Evolutionary conservation across 2,329 filamentous ascomycete genomes (phyloP).

Genomic region (Cytospora chrysosperma): DNA sequence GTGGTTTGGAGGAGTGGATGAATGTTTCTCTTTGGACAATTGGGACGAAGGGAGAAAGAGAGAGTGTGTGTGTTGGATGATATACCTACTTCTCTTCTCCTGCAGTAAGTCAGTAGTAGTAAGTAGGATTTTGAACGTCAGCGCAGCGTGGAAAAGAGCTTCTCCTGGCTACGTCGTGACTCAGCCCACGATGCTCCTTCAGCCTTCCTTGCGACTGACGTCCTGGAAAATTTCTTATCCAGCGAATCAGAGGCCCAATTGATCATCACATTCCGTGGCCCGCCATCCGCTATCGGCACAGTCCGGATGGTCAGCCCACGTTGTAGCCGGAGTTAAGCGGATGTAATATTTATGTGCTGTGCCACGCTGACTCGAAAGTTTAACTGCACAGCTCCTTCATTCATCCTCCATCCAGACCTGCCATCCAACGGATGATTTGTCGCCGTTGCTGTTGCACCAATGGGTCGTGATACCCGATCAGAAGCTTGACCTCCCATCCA

Average conservation of each 20-base stretch:
- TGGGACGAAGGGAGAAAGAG: not conserved
- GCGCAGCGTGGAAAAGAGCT: not conserved
- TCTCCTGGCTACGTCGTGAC: not conserved
- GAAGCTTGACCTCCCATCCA: too few species aligned
- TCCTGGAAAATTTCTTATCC: not conserved
- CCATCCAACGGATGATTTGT: too few species aligned
- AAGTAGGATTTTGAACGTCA: not conserved
- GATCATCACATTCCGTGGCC: not conserved
- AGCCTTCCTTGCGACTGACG: not conserved
- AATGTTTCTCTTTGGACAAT: not conserved
- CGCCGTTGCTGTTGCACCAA: too few species aligned
- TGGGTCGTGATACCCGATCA: too few species aligned
- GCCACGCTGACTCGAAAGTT: too few species aligned
- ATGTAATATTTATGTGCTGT: too few species aligned
- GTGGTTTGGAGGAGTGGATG: too few species aligned
- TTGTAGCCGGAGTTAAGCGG: too few species aligned
- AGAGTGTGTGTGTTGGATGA: not conserved
- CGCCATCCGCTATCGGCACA: not conserved
- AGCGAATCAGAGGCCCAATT: not conserved
- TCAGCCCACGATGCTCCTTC: not conserved
- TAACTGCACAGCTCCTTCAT: too few species aligned
- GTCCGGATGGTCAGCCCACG: not conserved
- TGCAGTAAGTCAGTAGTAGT: too few species aligned
- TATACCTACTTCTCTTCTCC: too few species aligned
- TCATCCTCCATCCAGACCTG: too few species aligned